Conservation (phyloP, 257 asterid genomes). For the Ligustrum vulgare region DNA sequence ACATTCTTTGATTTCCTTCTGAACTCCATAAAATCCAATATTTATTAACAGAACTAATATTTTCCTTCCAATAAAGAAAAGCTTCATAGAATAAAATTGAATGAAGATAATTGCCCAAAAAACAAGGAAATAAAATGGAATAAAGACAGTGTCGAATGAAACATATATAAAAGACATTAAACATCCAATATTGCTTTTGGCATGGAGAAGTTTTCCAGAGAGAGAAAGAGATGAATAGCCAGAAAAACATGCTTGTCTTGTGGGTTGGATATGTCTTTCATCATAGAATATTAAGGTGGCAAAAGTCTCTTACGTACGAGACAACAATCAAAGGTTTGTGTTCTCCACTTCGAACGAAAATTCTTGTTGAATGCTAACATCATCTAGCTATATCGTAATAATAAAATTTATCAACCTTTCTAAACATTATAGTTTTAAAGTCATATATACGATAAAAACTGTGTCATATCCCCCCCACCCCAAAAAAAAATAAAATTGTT, state of each 20-base stretch:
- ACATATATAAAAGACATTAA: not conserved
- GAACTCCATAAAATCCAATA: too few species aligned
- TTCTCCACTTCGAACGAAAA: constrained; percentile 12
- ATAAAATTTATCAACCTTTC: not conserved
- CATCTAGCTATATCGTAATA: not conserved
- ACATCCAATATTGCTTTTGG: constrained; percentile 14
- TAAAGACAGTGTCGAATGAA: not conserved
- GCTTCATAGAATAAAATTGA: not conserved
- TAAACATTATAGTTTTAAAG: not conserved
- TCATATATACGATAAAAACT: too few species aligned
- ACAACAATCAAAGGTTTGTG: constrained; percentile 15
- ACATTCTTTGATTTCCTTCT: too few species aligned
- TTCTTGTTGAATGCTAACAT: not conserved
- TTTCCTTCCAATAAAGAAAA: not conserved
- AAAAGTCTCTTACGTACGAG: not conserved
- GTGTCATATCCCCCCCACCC: too few species aligned
- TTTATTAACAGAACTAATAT: not conserved
- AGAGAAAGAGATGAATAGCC: not conserved
- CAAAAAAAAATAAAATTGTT: too few species aligned
- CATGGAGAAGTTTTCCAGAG: constrained; percentile 11
- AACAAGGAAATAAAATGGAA: not conserved
- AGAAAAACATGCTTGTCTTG: constrained; percentile 22
- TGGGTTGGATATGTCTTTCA: constrained; percentile 14
- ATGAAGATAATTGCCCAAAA: not conserved
- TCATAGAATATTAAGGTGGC: constrained; percentile 6